Conservation (phyloP, 345 rosid species). For the Murraya koenigii region DNA sequence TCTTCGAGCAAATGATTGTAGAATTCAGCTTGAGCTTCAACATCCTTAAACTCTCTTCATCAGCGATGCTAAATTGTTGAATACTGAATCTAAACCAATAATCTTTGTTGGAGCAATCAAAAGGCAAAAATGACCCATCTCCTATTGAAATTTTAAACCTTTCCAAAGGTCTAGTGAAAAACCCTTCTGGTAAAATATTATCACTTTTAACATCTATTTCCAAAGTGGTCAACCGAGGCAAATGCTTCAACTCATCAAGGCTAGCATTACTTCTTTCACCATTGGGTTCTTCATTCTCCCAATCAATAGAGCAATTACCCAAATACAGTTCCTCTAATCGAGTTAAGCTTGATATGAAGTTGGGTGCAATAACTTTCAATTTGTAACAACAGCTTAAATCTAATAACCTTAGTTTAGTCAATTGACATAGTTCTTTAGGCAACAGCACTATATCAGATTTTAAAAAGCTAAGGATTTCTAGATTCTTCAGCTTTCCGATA, state of each 20-base stretch:
- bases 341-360: constrained; percentile 10
- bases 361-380: constrained; percentile 8
- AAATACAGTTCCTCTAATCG: constrained; percentile 29
- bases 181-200: neutral
- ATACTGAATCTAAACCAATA: no score
- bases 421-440: constrained; percentile 21
- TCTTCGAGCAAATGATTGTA: neutral
- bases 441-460: neutral
- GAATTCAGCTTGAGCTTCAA: neutral
- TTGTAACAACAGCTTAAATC: neutral
- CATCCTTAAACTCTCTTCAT: neutral
- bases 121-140: neutral
- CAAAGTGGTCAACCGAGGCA: constrained; percentile 12
- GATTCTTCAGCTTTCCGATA: neutral
- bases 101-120: neutral
- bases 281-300: constrained; percentile 19
- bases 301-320: constrained; percentile 4
- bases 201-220: neutral
- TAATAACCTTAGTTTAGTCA: constrained; percentile 10
- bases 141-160: neutral
- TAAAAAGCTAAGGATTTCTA: neutral
- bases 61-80: no score
- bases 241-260: constrained; percentile 20
- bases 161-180: neutral
- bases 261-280: neutral